Evolutionary conservation across 2,329 filamentous ascomycete genomes (phyloP).

Genomic region (Fusarium sp.): DNA sequence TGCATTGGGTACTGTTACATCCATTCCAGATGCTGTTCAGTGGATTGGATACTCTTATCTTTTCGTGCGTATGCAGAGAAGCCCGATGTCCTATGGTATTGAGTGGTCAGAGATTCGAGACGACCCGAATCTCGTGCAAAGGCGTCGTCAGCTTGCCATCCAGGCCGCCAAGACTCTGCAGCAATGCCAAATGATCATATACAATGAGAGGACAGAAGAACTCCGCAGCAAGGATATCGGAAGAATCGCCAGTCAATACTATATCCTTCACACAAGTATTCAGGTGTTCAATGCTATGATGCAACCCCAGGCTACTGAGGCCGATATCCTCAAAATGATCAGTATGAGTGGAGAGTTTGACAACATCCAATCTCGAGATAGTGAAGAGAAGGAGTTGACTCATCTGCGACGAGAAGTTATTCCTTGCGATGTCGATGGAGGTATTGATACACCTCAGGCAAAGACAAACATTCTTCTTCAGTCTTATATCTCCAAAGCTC

Average conservation of each 20-base stretch:
- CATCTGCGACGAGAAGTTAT: slow-evolving; percentile 77
- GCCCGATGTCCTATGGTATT: slow-evolving; percentile 92
- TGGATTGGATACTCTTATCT: slow-evolving; percentile 99
- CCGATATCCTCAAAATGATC: slow-evolving; percentile 95
- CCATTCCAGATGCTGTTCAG: slow-evolving; percentile 90
- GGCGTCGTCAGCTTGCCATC: slow-evolving; percentile 86
- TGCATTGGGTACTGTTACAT: slow-evolving; percentile 92
- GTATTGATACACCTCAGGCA: slow-evolving; percentile 77
- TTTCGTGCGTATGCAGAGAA: slow-evolving; percentile 95
- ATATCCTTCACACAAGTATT: slow-evolving; percentile 92
- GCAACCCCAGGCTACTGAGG: slow-evolving; percentile 85
- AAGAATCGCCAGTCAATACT: slow-evolving; percentile 96
- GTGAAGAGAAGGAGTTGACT: slow-evolving; percentile 87
- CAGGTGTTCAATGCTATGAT: slow-evolving; percentile 98
- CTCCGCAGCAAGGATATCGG: slow-evolving; percentile 94
- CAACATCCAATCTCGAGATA: slow-evolving; percentile 93
- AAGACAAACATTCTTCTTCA: slow-evolving; percentile 98
- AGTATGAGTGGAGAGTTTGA: slow-evolving; percentile 98
- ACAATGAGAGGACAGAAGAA: slow-evolving; percentile 94
- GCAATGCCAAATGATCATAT: slow-evolving; percentile 98
- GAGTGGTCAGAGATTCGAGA: slow-evolving; percentile 92
- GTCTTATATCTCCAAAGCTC: slow-evolving; percentile 89
- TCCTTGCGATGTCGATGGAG: slow-evolving; percentile 83
- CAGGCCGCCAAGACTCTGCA: slow-evolving; percentile 89
- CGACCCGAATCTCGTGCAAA: slow-evolving; percentile 87